A percentile compares a stretch with the other conserved stretches of the same genome.
Conservation (phyloP, 2,329 filamentous ascomycete species). For the Xylariales sp. region DNA sequence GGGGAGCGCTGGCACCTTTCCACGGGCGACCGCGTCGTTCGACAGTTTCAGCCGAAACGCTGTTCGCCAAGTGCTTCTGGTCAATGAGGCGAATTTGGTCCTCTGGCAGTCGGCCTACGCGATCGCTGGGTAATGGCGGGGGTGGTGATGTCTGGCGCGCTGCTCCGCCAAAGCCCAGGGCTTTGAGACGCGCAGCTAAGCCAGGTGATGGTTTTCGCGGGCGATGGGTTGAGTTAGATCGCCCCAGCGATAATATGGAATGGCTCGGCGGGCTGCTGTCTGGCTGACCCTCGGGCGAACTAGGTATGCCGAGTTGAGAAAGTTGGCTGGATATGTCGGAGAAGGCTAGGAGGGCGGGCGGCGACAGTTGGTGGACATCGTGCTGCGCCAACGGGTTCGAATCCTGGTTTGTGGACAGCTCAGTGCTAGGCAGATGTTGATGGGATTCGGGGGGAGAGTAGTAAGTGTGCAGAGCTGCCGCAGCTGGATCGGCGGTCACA, state of each 20-base stretch:
- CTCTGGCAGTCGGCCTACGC: constrained; percentile 66
- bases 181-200: constrained; percentile 60
- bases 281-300: constrained; percentile 15
- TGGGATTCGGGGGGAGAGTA: constrained; percentile 9
- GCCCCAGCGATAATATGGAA: constrained; percentile 16
- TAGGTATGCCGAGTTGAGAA: constrained; percentile 30
- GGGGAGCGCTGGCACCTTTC: constrained; percentile 59
- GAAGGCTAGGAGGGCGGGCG: constrained; percentile 30
- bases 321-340: constrained; percentile 36
- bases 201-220: constrained; percentile 59
- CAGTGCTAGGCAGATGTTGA: background rate
- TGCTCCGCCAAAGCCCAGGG: constrained; percentile 52
- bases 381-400: constrained; percentile 8
- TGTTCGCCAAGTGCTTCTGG: constrained; percentile 54
- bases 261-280: constrained; percentile 9
- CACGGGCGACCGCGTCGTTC: constrained; percentile 67
- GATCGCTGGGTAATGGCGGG: constrained; percentile 30
- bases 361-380: constrained; percentile 6
- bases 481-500: constrained; percentile 16
- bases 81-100: constrained; percentile 67
- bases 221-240: constrained; percentile 23
- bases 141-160: constrained; percentile 33
- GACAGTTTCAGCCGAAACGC: constrained; percentile 45
- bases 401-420: background rate
- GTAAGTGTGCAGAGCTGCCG: constrained; percentile 12